These are phyloP conservation scores for Sugiyamaella sp. DNA, from an alignment of 1,139 yeast species.

Conservation along the genomic window DNA sequence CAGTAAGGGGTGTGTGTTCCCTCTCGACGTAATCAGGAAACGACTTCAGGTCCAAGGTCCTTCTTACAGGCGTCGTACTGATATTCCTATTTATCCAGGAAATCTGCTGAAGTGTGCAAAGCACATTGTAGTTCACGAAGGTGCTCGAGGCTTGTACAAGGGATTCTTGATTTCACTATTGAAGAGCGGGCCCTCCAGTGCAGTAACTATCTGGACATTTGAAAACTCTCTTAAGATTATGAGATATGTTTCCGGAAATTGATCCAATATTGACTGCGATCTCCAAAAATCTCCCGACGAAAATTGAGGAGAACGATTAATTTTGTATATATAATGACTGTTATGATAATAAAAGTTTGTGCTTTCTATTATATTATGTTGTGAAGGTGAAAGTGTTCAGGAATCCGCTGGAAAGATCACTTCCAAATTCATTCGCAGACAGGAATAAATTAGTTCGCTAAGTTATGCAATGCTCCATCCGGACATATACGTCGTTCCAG, in stretches of 20 bases:
- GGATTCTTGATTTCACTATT: constrained; percentile 70
- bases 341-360: background rate
- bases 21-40: constrained; percentile 81
- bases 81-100: constrained; percentile 22
- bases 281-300: too few relatives aligned
- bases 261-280: background rate
- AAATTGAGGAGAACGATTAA: too few relatives aligned
- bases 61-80: constrained; percentile 15
- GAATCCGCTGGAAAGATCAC: too few relatives aligned
- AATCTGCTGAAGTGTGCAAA: constrained; percentile 37
- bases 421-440: too few relatives aligned
- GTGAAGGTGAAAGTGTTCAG: too few relatives aligned
- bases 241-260: constrained; percentile 8
- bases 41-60: constrained; percentile 69
- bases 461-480: constrained; percentile 17
- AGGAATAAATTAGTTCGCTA: background rate
- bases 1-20: constrained; percentile 77
- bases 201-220: constrained; percentile 72
- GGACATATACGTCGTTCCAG: constrained; percentile 13
- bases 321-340: background rate
- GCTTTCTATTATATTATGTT: too few relatives aligned
- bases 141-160: constrained; percentile 67
- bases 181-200: constrained; percentile 80
- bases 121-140: constrained; percentile 56
- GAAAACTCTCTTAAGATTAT: constrained; percentile 47